Evolutionary conservation across 2,329 filamentous ascomycete species (phyloP).

Genomic region (Stagonosporopsis cucurbitacearum): DNA sequence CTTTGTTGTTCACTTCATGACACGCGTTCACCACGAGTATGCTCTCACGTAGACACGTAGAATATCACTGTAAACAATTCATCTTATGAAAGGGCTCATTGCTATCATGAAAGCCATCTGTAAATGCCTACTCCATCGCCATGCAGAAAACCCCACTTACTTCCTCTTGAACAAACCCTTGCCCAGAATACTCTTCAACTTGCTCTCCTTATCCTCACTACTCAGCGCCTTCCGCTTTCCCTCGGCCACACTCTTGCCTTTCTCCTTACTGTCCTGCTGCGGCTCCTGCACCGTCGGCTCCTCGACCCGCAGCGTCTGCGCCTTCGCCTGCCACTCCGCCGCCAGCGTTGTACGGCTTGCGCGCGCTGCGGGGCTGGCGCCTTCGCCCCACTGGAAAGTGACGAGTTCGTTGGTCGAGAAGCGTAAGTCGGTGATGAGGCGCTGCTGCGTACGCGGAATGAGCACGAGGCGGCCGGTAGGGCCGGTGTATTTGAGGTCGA

Average conservation of each 20-base stretch:
- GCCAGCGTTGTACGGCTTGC: conserved; percentile 65
- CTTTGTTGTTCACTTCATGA: too few species aligned
- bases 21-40: neutral
- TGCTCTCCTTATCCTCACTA: conserved; percentile 48
- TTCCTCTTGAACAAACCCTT: conserved; percentile 47
- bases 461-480: conserved; percentile 57
- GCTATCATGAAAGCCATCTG: neutral
- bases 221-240: conserved; percentile 44
- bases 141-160: conserved; percentile 17
- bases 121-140: conserved; percentile 4
- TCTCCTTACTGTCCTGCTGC: conserved; percentile 2
- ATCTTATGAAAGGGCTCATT: neutral
- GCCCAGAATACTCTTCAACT: conserved; percentile 48
- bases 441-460: conserved; percentile 56
- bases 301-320: conserved; percentile 71
- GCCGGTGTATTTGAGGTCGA: conserved; percentile 72
- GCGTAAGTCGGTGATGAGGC: conserved; percentile 74
- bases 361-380: conserved; percentile 63
- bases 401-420: conserved; percentile 75
- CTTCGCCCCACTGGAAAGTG: conserved; percentile 76
- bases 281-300: conserved; percentile 49
- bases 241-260: conserved; percentile 32
- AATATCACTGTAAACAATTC: too few species aligned
- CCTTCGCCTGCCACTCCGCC: conserved; percentile 63
- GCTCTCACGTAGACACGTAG: neutral